Percentiles rank a stretch among this genome's conserved stretches.
phyloP scores from a whole-genome alignment of 208 protist genomes.

The Trypanosoma lewisi region DNA sequence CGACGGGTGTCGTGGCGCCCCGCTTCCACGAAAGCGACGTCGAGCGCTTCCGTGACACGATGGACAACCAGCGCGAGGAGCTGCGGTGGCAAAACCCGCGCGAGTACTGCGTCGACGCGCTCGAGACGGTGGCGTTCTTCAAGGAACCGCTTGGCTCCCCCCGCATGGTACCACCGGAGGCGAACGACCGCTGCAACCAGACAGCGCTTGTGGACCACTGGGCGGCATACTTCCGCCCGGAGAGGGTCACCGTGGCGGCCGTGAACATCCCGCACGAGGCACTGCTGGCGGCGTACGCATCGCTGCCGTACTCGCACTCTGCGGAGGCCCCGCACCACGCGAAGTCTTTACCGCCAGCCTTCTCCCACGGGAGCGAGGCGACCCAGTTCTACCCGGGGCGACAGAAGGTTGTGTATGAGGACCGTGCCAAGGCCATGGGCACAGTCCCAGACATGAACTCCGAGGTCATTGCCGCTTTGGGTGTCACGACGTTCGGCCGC shows the following conservation, averaged over 20 bases:
- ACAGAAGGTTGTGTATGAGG: slow-evolving; percentile 60
- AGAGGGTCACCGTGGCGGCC: slow-evolving; percentile 66
- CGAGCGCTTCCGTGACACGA: slow-evolving; percentile 86
- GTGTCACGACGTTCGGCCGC: slow-evolving; percentile 52
- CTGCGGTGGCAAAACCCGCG: slow-evolving; percentile 77
- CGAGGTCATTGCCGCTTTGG: slow-evolving; percentile 75
- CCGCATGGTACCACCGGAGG: slow-evolving; percentile 61
- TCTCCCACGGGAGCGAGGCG: slow-evolving; percentile 55
- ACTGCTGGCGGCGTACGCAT: slow-evolving; percentile 75
- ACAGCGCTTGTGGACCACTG: slow-evolving; percentile 76
- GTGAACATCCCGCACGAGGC: slow-evolving; percentile 82
- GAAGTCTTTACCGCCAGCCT: slow-evolving; percentile 23
- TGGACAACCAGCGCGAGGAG: slow-evolving; percentile 86
- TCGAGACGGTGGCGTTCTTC: slow-evolving; percentile 87
- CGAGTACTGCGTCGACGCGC: slow-evolving; percentile 66
- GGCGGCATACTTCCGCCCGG: slow-evolving; percentile 60
- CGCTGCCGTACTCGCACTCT: slow-evolving; percentile 72
- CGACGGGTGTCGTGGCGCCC: slow-evolving; percentile 69
- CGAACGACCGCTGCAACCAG: slow-evolving; percentile 78
- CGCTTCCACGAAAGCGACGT: slow-evolving; percentile 81
- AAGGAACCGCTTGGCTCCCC: slow-evolving; percentile 83
- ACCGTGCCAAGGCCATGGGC: slow-evolving; percentile 67
- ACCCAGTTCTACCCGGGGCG: slow-evolving; percentile 75
- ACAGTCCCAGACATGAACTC: slow-evolving; percentile 81
- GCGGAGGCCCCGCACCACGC: slow-evolving; percentile 71